Conservation (phyloP, 345 rosid genomes). For the Bruguiera sexangula region DNA sequence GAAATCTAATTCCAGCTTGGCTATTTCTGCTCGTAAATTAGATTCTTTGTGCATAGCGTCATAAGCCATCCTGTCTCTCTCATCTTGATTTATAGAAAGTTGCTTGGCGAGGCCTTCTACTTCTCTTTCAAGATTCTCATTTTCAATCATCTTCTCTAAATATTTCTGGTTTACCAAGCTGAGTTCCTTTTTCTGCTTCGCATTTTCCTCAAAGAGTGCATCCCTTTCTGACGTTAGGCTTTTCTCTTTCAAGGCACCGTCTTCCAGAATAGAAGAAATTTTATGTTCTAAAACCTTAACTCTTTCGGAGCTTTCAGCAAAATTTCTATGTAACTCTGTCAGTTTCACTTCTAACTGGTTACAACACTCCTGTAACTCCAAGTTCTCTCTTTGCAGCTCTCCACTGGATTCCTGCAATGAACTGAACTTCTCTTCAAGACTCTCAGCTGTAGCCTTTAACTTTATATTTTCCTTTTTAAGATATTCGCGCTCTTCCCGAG, state of each 20-base stretch:
- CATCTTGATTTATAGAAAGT: constrained; percentile 19
- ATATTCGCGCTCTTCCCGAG: constrained; percentile 30
- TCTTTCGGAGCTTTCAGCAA: constrained; percentile 30
- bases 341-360: constrained; percentile 30
- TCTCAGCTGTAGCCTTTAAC: constrained; percentile 25
- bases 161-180: constrained; percentile 31
- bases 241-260: constrained; percentile 36
- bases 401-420: constrained; percentile 31
- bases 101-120: constrained; percentile 23
- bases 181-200: constrained; percentile 33
- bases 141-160: constrained; percentile 31
- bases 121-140: constrained; percentile 38
- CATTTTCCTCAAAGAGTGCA: constrained; percentile 34
- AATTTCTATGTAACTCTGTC: constrained; percentile 20
- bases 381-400: constrained; percentile 33
- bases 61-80: constrained; percentile 35
- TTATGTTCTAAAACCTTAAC: constrained; percentile 36
- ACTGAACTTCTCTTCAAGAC: constrained; percentile 29
- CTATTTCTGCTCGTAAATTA: constrained; percentile 24
- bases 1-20: constrained; percentile 35
- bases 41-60: constrained; percentile 27
- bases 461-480: constrained; percentile 28
- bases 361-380: constrained; percentile 33
- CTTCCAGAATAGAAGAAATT: constrained; percentile 38
- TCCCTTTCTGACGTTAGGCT: constrained; percentile 35